Conservation (phyloP, 73 alveolate genomes). For the Paramecium sonneborni region DNA sequence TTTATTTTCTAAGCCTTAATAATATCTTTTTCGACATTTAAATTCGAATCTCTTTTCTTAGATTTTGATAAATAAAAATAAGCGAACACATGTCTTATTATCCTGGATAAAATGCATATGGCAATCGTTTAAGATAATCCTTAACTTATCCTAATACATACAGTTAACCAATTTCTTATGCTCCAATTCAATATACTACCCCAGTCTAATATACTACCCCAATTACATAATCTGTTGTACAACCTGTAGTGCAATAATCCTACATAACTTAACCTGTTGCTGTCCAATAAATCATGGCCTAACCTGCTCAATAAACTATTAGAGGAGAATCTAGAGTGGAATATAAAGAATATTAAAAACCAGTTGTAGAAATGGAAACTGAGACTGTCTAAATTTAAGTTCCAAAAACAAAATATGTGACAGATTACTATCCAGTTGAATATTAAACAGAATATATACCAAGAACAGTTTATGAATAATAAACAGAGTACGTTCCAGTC, state of each 20-base stretch:
- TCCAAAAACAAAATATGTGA: conserved; percentile 37
- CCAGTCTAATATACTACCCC: not conserved
- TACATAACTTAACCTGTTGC: not conserved
- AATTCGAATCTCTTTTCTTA: not conserved
- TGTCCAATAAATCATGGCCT: not conserved
- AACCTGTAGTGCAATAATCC: not conserved
- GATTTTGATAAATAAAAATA: not conserved
- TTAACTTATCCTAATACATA: not conserved
- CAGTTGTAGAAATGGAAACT: conserved; percentile 20
- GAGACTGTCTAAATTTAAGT: conserved; percentile 44
- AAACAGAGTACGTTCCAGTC: conserved; percentile 44
- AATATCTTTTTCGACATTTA: not conserved
- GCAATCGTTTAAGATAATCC: not conserved
- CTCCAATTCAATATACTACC: not conserved
- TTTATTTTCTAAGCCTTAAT: no score
- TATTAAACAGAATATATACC: conserved; percentile 46
- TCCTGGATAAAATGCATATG: not conserved
- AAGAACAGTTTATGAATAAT: conserved; percentile 27
- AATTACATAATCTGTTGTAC: not conserved
- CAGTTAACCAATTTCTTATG: not conserved
- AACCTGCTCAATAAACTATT: not conserved
- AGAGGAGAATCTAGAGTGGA: conserved; percentile 54
- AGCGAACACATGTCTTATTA: not conserved
- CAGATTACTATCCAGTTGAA: conserved; percentile 56
- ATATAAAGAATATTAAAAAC: not conserved